Evolutionary conservation across 768 basidiomycete genomes (phyloP), one percentile per base, ranked within the genome.

Genomic region (Amanita subjunquillea): DNA sequence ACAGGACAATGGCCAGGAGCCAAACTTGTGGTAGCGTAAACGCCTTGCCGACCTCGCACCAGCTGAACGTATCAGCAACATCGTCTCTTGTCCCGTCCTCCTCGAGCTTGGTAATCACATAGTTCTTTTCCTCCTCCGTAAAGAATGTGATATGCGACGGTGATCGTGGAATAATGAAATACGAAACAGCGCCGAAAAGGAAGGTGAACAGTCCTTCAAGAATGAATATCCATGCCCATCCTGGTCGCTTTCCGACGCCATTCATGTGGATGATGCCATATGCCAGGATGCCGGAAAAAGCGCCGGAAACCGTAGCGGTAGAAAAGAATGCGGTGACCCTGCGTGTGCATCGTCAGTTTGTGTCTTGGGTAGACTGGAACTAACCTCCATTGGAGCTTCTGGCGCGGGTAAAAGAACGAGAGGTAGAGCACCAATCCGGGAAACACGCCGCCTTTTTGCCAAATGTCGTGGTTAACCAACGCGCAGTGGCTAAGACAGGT

Each of bases 151-250:
- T 12, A 9, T 32, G 32, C 32, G 32, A 32, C 3, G 78, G 74
- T 8, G 37, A 39, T 23, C 40, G 40, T 9, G 51, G 51, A 29
- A 53, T 36, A 29, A 53, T 12, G 57, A 73, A 67, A 68, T 72
- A 83, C 0, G 77, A 70, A 2, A 63, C 27, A 3, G 77, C 30
- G 6, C 84, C 87, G 55, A 83, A 78, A 2, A 76, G 44, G 52
- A 79, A 66, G 0, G 85, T 85, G 63, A 88, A 79, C 2, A 76
- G 64, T 1, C 86, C 86, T 64, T 87, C 78, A 30, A 83, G 65
- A 49, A 82, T 79, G 62, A 83, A 82, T 46, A 85, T 77, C 83
- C 81, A 87, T 13, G 76, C 70, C 84, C 83, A 87, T 2, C 82
- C 83, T 3, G 74, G 70, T 39, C 72, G 73, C 2, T 71, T 64